A percentile compares a stretch with the other conserved stretches of the same genome.
phyloP scores from a whole-genome alignment of 495 filamentous ascomycete species.

The Parachaetomium inaequale region DNA sequence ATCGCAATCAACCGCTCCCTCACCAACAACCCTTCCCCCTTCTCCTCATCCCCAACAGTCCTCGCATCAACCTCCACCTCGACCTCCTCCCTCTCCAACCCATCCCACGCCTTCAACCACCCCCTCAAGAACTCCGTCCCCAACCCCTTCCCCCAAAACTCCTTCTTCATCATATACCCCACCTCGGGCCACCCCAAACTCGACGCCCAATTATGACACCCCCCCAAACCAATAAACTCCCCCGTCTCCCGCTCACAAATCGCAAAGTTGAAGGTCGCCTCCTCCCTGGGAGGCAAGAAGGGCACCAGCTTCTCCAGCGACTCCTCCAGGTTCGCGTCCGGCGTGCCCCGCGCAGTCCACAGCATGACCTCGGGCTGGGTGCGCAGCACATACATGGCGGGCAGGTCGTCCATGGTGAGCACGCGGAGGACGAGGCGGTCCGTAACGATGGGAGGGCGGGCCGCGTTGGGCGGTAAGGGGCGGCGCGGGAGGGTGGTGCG shows the following conservation, averaged over 20 bases:
- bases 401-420: slow-evolving; percentile 35
- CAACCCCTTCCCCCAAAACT: slow-evolving; percentile 45
- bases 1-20: slow-evolving; percentile 34
- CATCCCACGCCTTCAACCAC: slow-evolving; percentile 37
- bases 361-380: slow-evolving; percentile 51
- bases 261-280: slow-evolving; percentile 37
- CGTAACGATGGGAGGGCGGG: slow-evolving; percentile 35
- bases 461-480: slow-evolving; percentile 30
- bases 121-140: slow-evolving; percentile 46
- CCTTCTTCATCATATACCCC: slow-evolving; percentile 46
- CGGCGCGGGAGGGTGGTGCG: slow-evolving; percentile 36
- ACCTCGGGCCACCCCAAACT: slow-evolving; percentile 45
- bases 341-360: slow-evolving; percentile 37
- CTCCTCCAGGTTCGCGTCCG: slow-evolving; percentile 36
- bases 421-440: slow-evolving; percentile 46
- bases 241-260: slow-evolving; percentile 37
- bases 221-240: slow-evolving; percentile 42
- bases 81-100: slow-evolving; percentile 36
- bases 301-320: slow-evolving; percentile 31
- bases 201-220: slow-evolving; percentile 23
- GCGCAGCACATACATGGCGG: slow-evolving; percentile 39
- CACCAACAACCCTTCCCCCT: slow-evolving; percentile 14
- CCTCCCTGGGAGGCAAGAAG: slow-evolving; percentile 35
- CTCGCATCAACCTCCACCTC: slow-evolving; percentile 29
- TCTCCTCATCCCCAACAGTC: slow-evolving; percentile 24